These are phyloP conservation scores for Nicotiana benthamiana DNA, from an alignment of 257 asterid genomes.

Conservation along the genomic window DNA sequence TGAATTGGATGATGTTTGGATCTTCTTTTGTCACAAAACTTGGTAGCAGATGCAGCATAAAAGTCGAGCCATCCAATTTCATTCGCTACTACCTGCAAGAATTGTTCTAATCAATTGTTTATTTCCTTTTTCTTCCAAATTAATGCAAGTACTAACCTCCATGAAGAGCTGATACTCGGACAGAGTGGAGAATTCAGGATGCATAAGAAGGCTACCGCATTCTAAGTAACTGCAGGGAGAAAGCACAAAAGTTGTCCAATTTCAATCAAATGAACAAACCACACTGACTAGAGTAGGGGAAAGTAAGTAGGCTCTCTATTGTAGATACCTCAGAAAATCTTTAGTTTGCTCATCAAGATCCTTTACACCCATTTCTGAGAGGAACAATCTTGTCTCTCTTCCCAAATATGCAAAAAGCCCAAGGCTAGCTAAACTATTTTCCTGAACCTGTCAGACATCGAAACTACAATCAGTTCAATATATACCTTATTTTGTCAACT, in stretches of 20 bases:
- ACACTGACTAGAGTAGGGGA: background rate
- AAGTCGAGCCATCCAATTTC: conserved; percentile 84
- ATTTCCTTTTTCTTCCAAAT: background rate
- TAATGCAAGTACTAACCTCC: conserved; percentile 47
- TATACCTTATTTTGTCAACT: background rate
- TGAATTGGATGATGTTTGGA: conserved; percentile 47
- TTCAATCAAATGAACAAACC: conserved; percentile 1
- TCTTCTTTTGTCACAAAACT: conserved; percentile 37
- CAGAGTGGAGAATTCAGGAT: conserved; percentile 55
- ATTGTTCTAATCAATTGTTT: conserved; percentile 9
- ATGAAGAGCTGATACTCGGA: conserved; percentile 65
- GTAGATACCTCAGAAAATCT: conserved; percentile 52
- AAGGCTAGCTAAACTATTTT: conserved; percentile 48
- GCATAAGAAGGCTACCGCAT: conserved; percentile 53
- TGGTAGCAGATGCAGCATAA: conserved; percentile 38
- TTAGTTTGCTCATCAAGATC: conserved; percentile 55
- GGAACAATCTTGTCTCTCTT: conserved; percentile 65
- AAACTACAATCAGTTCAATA: conserved; percentile 10
- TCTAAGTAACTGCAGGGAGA: conserved; percentile 57
- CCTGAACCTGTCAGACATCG: conserved; percentile 41
- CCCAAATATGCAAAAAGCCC: conserved; percentile 76
- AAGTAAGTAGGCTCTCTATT: background rate
- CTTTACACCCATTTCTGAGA: conserved; percentile 46
- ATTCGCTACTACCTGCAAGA: conserved; percentile 51
- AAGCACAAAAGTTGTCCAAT: conserved; percentile 4